Evolutionary conservation across 148 eudicot genomes (phyloP).

Genomic region (Chenopodium berlandieri): DNA sequence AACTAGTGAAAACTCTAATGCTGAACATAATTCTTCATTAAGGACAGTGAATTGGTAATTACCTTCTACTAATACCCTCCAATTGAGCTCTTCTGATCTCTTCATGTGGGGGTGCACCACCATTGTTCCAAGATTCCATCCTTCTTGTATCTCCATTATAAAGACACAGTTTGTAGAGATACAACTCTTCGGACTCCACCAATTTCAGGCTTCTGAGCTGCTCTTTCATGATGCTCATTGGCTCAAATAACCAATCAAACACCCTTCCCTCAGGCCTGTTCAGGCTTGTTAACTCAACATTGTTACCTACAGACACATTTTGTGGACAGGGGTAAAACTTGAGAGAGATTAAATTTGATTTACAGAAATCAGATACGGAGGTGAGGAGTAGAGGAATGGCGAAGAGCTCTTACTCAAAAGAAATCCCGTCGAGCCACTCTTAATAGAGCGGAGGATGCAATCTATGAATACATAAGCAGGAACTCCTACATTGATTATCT

Average conservation of each 20-base stretch:
- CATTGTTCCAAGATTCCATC: constrained; percentile 34
- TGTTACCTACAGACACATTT: constrained; percentile 22
- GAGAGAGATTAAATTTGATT: background rate
- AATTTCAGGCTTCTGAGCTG: constrained; percentile 32
- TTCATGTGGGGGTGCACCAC: constrained; percentile 31
- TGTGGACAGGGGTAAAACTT: background rate
- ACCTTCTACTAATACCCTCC: constrained; percentile 38
- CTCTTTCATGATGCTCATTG: constrained; percentile 34
- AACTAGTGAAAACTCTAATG: too few relatives aligned
- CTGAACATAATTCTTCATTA: too few relatives aligned
- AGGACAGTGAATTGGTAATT: background rate
- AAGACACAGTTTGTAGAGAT: constrained; percentile 32
- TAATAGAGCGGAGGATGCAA: constrained; percentile 37
- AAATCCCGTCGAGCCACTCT: constrained; percentile 30
- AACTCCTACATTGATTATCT: constrained; percentile 31
- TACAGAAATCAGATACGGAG: background rate
- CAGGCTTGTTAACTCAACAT: constrained; percentile 28
- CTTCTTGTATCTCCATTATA: constrained; percentile 25
- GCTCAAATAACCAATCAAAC: constrained; percentile 38
- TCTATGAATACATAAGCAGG: constrained; percentile 35
- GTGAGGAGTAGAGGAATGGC: background rate
- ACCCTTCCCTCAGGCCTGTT: constrained; percentile 38
- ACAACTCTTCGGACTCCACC: constrained; percentile 34
- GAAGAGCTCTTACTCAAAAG: constrained; percentile 24
- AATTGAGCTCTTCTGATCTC: constrained; percentile 37